Evolutionary conservation across 805 yeast genomes (phyloP).

Genomic region (Candida parachauliodes): DNA sequence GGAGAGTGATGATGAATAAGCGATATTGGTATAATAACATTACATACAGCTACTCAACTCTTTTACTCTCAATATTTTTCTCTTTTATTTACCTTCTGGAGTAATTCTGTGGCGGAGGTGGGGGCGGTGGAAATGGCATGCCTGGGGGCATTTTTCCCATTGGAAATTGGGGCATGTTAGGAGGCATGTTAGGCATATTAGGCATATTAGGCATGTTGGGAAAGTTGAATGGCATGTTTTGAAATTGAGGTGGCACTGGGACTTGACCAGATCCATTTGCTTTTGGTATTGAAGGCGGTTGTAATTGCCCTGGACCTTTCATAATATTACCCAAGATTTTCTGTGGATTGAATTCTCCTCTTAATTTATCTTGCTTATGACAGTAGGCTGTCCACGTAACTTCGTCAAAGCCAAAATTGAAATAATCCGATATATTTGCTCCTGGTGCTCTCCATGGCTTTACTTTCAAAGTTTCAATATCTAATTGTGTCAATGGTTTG

Average conservation of each 20-base stretch:
- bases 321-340: constrained; percentile 66
- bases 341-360: constrained; percentile 79
- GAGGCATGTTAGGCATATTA: constrained; percentile 3
- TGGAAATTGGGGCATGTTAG: constrained; percentile 8
- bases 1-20: constrained; percentile 61
- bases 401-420: constrained; percentile 96
- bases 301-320: constrained; percentile 17
- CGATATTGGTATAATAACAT: too few relatives aligned
- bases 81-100: not conserved
- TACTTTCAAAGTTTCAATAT: constrained; percentile 76
- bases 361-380: constrained; percentile 74
- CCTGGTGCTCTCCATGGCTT: constrained; percentile 99
- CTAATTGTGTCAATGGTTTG: constrained; percentile 74
- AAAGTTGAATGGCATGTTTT: constrained; percentile 6
- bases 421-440: constrained; percentile 89
- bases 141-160: constrained; percentile 15
- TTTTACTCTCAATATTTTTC: too few relatives aligned
- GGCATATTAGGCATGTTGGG: too few relatives aligned
- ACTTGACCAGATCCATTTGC: not conserved
- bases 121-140: constrained; percentile 18
- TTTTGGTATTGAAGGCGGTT: constrained; percentile 11
- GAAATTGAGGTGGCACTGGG: constrained; percentile 11
- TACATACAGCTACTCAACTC: too few relatives aligned
- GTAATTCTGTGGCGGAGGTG: constrained; percentile 14
- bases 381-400: constrained; percentile 94